Evolutionary conservation across 495 filamentous ascomycete species (phyloP), one percentile per base, ranked within the genome.

Genomic region (Glarea lozoyensis): DNA sequence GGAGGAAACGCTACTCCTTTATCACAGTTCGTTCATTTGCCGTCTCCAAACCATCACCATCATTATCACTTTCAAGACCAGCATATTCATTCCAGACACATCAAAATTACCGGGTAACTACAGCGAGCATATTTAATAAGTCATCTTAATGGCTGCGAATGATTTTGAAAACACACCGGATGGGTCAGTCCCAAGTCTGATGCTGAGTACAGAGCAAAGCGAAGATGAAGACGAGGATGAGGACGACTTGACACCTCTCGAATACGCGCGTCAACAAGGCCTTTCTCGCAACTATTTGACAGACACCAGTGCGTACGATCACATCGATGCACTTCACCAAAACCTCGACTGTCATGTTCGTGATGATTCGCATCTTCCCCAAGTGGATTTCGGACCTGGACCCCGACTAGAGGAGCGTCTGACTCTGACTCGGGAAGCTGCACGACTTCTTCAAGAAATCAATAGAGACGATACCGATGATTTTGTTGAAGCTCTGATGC

Each of bases 191-290:
- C 6, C n/a, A n/a, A n/a, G n/a, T n/a, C n/a, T n/a, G n/a, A n/a
- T n/a, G n/a, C n/a, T n/a, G n/a, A n/a, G n/a, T n/a, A n/a, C n/a
- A 4, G n/a, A 34, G 4, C 12, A 34, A 6, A 34, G n/a, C 31
- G 12, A 13, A 13, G 5, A 7, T 18, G 6, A 20, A 4, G n/a
- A 10, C 3, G n/a, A 25, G 16, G 43, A 41, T 10, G 46, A 44
- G 4, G 38, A 47, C 0, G 54, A 57, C 1, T 23, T 44, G 9
- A 13, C 43, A 18, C 46, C 54, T 1, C 38, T 59, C 10, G 55
- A 66, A 22, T 75, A 74, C 43, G 70, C 69, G 7, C 57, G 63
- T 24, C 23, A 23, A 21, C 62, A 65, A 30, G 55, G 60, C 15
- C 37, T 74, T 10, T 60, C 66, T 0, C 37, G 59, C 15, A 57